phyloP scores from a whole-genome alignment of 1,284 basidiomycete genomes.

The Coriolopsis trogii region DNA sequence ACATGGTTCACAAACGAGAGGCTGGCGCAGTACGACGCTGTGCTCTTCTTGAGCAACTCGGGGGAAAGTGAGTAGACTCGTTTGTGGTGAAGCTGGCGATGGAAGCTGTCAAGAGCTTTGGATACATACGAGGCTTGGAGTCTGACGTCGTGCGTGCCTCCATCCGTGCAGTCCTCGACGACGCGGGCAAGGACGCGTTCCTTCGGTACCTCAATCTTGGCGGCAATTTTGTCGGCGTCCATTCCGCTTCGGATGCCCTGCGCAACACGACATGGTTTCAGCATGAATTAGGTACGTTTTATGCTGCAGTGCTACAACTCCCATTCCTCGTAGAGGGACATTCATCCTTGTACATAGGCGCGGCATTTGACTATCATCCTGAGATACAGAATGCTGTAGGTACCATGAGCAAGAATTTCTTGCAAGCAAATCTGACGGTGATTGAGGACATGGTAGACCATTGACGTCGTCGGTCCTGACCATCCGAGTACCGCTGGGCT shows the following conservation, averaged over 20 bases:
- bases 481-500: slow-evolving; percentile 72
- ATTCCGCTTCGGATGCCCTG: slow-evolving; percentile 72
- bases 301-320: background rate
- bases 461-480: slow-evolving; percentile 59
- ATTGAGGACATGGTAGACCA: slow-evolving; percentile 46
- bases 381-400: slow-evolving; percentile 61
- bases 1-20: slow-evolving; percentile 58
- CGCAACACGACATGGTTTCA: slow-evolving; percentile 69
- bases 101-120: too few relatives aligned
- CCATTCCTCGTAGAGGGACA: too few relatives aligned
- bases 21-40: slow-evolving; percentile 61
- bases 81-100: background rate
- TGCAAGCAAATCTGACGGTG: background rate
- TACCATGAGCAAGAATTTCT: slow-evolving; percentile 4
- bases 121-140: background rate
- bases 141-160: background rate
- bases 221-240: slow-evolving; percentile 72
- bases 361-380: slow-evolving; percentile 80
- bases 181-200: slow-evolving; percentile 60
- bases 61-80: slow-evolving; percentile 53
- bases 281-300: slow-evolving; percentile 44
- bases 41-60: slow-evolving; percentile 75
- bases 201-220: slow-evolving; percentile 68
- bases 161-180: slow-evolving; percentile 66
- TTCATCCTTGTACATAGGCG: slow-evolving; percentile 40